Evolutionary conservation across 495 filamentous ascomycete genomes (phyloP).

Genomic region (Wilcoxina mikolae): DNA sequence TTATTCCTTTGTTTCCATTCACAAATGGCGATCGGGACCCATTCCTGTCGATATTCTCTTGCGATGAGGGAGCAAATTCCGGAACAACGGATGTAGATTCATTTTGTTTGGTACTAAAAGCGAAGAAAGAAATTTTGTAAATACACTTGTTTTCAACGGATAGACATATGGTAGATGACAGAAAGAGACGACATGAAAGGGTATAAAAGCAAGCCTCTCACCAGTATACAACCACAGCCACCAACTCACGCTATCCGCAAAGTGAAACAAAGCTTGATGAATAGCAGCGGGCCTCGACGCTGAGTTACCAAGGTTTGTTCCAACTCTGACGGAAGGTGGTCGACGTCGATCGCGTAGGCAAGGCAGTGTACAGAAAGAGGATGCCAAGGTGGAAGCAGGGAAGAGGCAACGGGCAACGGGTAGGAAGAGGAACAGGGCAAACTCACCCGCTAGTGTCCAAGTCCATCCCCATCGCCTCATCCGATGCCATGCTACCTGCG

Average conservation of each 20-base stretch:
- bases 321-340: not conserved
- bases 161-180: conserved; percentile 10
- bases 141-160: conserved; percentile 13
- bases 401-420: conserved; percentile 29
- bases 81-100: conserved; percentile 26
- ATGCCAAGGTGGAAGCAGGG: conserved; percentile 13
- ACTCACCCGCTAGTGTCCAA: conserved; percentile 30
- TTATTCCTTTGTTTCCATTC: conserved; percentile 29
- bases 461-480: conserved; percentile 30
- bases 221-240: not conserved
- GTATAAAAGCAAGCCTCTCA: conserved; percentile 16
- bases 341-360: too few relatives aligned
- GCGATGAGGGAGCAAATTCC: conserved; percentile 24
- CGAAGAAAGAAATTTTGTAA: conserved; percentile 12
- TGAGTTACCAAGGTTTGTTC: not conserved
- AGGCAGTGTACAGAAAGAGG: not conserved
- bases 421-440: conserved; percentile 30
- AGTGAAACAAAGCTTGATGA: not conserved
- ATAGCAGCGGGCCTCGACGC: not conserved
- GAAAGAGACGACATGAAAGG: conserved; percentile 17
- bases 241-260: conserved; percentile 1
- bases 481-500: conserved; percentile 23
- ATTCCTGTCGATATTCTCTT: conserved; percentile 18
- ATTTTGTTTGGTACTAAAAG: conserved; percentile 30
- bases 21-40: conserved; percentile 21